Evolutionary conservation across 1,284 basidiomycete species (phyloP).

Genomic region (Taiwanofungus camphoratus): DNA sequence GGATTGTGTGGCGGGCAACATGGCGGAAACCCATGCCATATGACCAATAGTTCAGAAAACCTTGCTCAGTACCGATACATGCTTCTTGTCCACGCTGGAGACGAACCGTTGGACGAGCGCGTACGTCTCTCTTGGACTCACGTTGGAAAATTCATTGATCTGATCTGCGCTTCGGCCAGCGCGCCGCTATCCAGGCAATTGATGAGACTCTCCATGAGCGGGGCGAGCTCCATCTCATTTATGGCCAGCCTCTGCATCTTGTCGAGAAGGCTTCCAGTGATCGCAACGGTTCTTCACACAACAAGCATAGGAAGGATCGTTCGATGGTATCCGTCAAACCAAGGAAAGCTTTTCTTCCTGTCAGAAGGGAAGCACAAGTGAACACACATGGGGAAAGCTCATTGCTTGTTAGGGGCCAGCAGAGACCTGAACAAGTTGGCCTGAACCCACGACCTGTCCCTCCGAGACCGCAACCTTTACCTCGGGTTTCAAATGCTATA

Average conservation of each 20-base stretch:
- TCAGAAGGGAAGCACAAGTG: neutral
- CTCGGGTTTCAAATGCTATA: neutral
- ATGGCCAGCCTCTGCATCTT: conserved; percentile 56
- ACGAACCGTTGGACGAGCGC: conserved; percentile 59
- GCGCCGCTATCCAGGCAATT: conserved; percentile 57
- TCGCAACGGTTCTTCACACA: conserved; percentile 4
- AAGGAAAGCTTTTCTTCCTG: neutral
- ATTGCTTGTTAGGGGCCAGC: no score
- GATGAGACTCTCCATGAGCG: conserved; percentile 53
- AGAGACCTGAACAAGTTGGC: no score
- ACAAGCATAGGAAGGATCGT: conserved; percentile 11
- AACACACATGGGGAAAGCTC: no score
- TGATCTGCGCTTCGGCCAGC: conserved; percentile 38
- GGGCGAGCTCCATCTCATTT: conserved; percentile 48
- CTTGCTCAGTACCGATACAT: conserved; percentile 64
- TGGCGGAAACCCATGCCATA: conserved; percentile 43
- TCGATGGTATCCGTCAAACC: conserved; percentile 8
- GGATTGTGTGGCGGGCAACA: conserved; percentile 60
- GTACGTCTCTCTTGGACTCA: conserved; percentile 33
- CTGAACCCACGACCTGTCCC: neutral
- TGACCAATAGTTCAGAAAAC: conserved; percentile 60
- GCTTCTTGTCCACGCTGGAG: conserved; percentile 51
- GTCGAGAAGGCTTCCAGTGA: conserved; percentile 29
- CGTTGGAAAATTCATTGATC: conserved; percentile 4
- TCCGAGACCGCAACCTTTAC: neutral